Percentiles rank a stretch among this genome's conserved stretches.
These are phyloP conservation scores for Puccinia triticina DNA, from an alignment of 1,284 basidiomycete species.

Conservation along the genomic window DNA sequence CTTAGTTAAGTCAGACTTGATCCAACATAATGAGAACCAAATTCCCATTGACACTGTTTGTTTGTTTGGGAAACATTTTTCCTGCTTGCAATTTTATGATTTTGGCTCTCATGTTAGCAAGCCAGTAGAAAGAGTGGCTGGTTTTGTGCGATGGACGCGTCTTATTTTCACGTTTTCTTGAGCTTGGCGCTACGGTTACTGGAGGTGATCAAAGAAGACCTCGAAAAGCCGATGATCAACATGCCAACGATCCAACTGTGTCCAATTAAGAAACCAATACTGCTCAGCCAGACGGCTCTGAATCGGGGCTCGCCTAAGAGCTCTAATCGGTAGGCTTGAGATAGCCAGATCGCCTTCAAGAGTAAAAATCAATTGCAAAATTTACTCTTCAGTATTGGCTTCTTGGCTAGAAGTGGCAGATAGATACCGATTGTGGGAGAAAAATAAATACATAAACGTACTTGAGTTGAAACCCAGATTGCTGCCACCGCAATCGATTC, in stretches of 20 bases:
- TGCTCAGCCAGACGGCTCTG: slow-evolving; percentile 73
- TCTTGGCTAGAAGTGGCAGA: too few relatives aligned
- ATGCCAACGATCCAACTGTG: slow-evolving; percentile 61
- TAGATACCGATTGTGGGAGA: too few relatives aligned
- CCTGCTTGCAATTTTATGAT: too few relatives aligned
- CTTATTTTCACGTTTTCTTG: slow-evolving; percentile 15
- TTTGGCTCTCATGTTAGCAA: too few relatives aligned
- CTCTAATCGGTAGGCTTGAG: slow-evolving; percentile 83
- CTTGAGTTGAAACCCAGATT: slow-evolving; percentile 76
- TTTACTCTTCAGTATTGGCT: background rate
- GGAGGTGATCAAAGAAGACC: background rate
- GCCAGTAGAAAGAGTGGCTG: too few relatives aligned
- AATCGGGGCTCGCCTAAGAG: slow-evolving; percentile 77
- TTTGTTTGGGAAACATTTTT: too few relatives aligned
- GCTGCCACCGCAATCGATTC: slow-evolving; percentile 63
- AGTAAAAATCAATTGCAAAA: background rate
- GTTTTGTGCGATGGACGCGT: too few relatives aligned
- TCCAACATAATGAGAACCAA: too few relatives aligned
- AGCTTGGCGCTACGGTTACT: background rate
- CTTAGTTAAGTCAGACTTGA: too few relatives aligned
- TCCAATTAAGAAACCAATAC: slow-evolving; percentile 73
- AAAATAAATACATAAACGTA: too few relatives aligned
- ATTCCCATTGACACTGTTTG: too few relatives aligned
- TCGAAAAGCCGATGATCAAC: slow-evolving; percentile 10
- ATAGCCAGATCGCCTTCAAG: slow-evolving; percentile 75